Base-by-base conservation (phyloP, 1,284 basidiomycete genomes). In the Ceratorhiza oryzae-sativae region DNA sequence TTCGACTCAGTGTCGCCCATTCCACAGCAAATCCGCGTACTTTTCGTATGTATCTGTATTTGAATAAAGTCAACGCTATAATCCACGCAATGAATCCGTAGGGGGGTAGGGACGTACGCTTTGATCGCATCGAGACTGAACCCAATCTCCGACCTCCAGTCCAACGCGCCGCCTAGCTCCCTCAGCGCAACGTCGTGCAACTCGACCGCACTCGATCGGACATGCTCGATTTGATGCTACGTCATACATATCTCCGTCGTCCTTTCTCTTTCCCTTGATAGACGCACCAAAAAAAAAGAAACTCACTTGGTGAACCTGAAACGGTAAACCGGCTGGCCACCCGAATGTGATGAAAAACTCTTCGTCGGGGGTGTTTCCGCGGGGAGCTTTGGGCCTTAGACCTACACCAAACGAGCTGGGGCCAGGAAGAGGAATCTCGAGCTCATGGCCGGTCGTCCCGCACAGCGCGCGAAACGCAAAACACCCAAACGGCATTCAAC, bases 191-290 rank as follows among this genome's bases (percentile, higher is more conserved):
- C 60, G 36, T 63, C 60, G 27, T 63, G 49, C 60, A 63, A 34
- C n/a, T 63, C 42, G 25, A 63, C 60, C 18, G 60, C 60, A 27
- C 20, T 46, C 3, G 42, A 8, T 18, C 60, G 41, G 25, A 63
- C 42, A 36, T 63, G 60, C 27, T 63, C 60, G 60, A 63, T 63
- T 63, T 63, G 60, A 45, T 63, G 60, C 60, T 63, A 63, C 41
- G 23, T 41, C 58, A 60, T 30, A 10, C 39, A 36, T n/a, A 3
- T 45, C 36, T 23, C 15, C 30, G 15, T 45, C 39, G 15, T 9
- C 42, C 9, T 10, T 8, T 18, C 18, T 18, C 9, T 45, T 45
- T 45, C 36, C 20, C 27, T 48, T 18, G 15, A 5, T 48, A 8
- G n/a, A n/a, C n/a, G 36, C 36, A 6, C 36, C 36, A 6, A 13